Evolutionary conservation across 2,329 filamentous ascomycete genomes (phyloP), one percentile per base, ranked within the genome.

Genomic region (Trichoderma gracile): DNA sequence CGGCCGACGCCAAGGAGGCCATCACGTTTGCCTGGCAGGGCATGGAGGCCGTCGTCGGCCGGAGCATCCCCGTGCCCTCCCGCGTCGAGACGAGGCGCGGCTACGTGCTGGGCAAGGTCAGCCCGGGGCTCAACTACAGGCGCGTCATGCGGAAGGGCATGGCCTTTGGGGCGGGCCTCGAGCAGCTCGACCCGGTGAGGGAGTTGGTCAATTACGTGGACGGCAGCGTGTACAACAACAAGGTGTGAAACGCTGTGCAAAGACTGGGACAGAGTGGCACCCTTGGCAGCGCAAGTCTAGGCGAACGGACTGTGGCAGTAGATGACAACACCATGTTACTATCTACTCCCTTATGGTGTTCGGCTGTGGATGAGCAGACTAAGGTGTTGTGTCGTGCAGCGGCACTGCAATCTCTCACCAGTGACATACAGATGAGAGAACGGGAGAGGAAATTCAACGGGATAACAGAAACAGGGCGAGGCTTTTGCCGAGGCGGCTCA

Each of bases 1-100:
- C 83, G 0, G 81, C 75, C 1, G 81, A 80, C 40, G 84, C 85
- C 3, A 87, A 87, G 72, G 85, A 88, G 71, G 83, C 84, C 30
- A 68, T 73, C 42, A 72, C 69, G 5, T 86, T 87, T 70, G 84
- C 86, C 4, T 85, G 83, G 80, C 83, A 86, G 72, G 84, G 80
- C 3, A 83, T 88, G 79, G 84, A 87, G 70, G 82, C 84, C 2
- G 71, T 87, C 17, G 79, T 85, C 0, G 84, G 82, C 8, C 77
- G 84, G 17, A 80, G 78, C 30, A 83, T 86, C 53, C 82, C 80
- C 1, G 81, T 87, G 9, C 84, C 84, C 2, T 69, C 70, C 60
- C 74, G 80, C 8, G 83, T 85, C 2, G 83, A 86, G 74, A 84
- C 82, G 23, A 75, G 80, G 33, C 72, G 75, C 63, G 75, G 78